Evolutionary conservation across 83 land plant genomes (phyloP).

Genomic region (Picea engelmannii): DNA sequence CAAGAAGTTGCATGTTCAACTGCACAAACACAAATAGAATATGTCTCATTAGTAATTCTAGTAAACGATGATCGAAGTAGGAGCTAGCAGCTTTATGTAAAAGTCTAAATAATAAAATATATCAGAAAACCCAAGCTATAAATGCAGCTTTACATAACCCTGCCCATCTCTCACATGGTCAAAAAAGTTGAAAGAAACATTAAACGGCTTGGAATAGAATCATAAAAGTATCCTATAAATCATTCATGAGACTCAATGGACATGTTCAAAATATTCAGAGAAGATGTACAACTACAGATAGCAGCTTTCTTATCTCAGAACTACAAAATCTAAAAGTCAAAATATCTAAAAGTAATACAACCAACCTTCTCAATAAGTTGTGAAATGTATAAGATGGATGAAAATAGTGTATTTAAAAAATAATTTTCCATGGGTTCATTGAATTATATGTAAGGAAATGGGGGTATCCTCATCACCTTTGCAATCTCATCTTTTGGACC

Average conservation of each 20-base stretch:
- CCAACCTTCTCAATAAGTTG: neutral
- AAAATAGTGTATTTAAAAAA: too few relatives aligned
- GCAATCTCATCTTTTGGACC: conserved; percentile 83
- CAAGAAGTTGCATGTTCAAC: conserved; percentile 75
- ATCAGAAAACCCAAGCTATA: neutral
- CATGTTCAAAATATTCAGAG: neutral
- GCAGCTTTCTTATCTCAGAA: neutral
- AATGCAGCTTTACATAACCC: neutral
- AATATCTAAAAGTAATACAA: neutral
- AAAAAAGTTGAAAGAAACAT: neutral
- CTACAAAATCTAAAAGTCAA: neutral
- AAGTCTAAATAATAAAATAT: neutral
- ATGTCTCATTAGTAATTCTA: neutral
- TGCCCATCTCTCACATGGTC: neutral
- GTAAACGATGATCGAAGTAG: neutral
- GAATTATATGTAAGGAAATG: conserved; percentile 10
- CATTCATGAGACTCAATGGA: neutral
- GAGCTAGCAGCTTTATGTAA: neutral
- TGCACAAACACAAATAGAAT: conserved; percentile 24
- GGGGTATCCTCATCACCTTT: conserved; percentile 44
- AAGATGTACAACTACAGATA: neutral
- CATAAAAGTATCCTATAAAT: too few relatives aligned
- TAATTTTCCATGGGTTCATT: neutral
- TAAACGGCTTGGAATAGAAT: too few relatives aligned
- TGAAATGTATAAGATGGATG: too few relatives aligned